Base-by-base conservation (phyloP, 1,139 yeast species). In the Pichia sp. region DNA sequence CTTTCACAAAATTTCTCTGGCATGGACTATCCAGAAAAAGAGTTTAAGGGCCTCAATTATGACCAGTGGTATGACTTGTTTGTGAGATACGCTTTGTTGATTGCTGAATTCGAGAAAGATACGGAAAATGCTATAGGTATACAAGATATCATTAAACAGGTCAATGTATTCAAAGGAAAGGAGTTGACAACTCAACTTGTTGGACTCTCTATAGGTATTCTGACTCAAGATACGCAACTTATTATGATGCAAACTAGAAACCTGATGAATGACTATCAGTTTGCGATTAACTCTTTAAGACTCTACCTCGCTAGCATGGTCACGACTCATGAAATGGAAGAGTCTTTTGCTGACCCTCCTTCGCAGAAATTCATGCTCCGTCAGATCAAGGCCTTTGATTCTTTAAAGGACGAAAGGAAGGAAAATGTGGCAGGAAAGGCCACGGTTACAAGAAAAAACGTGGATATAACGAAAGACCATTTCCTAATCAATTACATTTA, bases 291-390 rank as follows among this genome's bases (percentile, higher is more conserved):
- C 59, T 77, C 84, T 0, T 77, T 83, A 62, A 81, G 84, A 58
- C 69, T 90, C 36, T 90, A 89, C 67, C 71, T 86, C 64, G 80
- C 86, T 50, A 77, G 89, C 51, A 82, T 85, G 57, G 74, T 85
- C 2, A 81, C 95, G 0, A 88, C 92, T 1, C 70, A 75, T 9
- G 75, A 75, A 14, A 79, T 84, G 14, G 74, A 80, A 67, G 85
- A 80, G 42, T 73, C 79, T 6, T 85, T 85, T 66, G 83, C 89
- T 49, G 84, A 86, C 52, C 83, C 89, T 46, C 88, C 88, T 58
- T 93, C 90, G 64, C 98, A 92, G 64, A 93, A 93, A 69, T 93
- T 84, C 67, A 84, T 92, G 61, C 73, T 93, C 58, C 83, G 99
- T 60, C 97, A 92, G 64, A 75, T 92, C 61, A 93, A 92, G 66